A percentile compares a stretch with the other conserved stretches of the same genome.
Conservation (phyloP, 176 grass and related monocot species). For the Pontederia paniculata region DNA sequence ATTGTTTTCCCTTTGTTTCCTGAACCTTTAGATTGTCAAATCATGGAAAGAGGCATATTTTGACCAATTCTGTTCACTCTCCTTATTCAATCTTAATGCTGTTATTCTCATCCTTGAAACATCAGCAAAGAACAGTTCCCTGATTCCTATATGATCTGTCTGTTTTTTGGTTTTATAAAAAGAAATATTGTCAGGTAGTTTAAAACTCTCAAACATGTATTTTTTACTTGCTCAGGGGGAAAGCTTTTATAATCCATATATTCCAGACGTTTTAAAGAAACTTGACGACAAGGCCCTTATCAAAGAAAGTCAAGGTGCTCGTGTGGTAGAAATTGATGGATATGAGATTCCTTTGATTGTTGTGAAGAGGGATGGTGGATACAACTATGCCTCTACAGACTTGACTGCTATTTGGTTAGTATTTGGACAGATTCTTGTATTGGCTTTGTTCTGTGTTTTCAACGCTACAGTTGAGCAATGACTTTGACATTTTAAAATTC, state of each 20-base stretch:
- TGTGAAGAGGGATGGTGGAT: slow-evolving; percentile 85
- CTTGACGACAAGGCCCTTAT: slow-evolving; percentile 51
- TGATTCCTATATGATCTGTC: too few relatives aligned
- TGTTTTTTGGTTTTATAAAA: too few relatives aligned
- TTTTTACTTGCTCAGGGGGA: slow-evolving; percentile 45
- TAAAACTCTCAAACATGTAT: slow-evolving; percentile 8
- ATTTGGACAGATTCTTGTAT: slow-evolving; percentile 9
- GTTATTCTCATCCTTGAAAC: too few relatives aligned
- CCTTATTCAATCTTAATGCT: too few relatives aligned
- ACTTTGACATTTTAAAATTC: too few relatives aligned
- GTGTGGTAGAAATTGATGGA: slow-evolving; percentile 63
- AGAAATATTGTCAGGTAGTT: slow-evolving; percentile 7
- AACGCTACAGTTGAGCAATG: not conserved
- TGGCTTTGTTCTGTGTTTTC: slow-evolving; percentile 1
- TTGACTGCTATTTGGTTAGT: slow-evolving; percentile 73
- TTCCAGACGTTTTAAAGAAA: slow-evolving; percentile 58
- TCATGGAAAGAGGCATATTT: too few relatives aligned
- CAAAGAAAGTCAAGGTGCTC: slow-evolving; percentile 69
- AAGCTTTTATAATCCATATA: slow-evolving; percentile 94
- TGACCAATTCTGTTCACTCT: too few relatives aligned
- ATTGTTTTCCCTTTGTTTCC: too few relatives aligned
- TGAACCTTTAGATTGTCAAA: too few relatives aligned
- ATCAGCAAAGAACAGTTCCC: too few relatives aligned
- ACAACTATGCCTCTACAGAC: slow-evolving; percentile 91
- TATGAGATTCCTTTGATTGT: slow-evolving; percentile 88